Evolutionary conservation across 352 stramenopile genomes (phyloP).

Genomic region (Phytophthora melonis): DNA sequence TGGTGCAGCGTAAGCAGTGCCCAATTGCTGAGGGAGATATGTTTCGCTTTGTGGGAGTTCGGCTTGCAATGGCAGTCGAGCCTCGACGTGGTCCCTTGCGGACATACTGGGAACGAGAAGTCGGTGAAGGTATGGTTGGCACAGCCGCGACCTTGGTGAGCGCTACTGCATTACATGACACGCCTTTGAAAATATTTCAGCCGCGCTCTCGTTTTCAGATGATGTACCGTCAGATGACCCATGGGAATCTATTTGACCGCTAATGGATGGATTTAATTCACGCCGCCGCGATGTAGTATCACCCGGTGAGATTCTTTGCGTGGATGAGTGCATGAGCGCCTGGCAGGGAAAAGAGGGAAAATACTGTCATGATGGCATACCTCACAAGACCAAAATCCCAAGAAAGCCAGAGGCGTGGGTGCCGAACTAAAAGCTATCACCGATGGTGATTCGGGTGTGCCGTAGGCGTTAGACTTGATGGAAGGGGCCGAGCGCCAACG

Average conservation of each 20-base stretch:
- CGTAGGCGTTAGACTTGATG: not conserved
- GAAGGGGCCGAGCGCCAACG: not conserved
- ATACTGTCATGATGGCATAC: constrained; percentile 13
- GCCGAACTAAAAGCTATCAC: constrained; percentile 8
- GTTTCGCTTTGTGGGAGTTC: too few species aligned
- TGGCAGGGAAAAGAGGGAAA: constrained; percentile 10
- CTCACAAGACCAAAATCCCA: constrained; percentile 12
- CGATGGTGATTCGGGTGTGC: constrained; percentile 10
- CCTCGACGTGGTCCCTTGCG: constrained; percentile 1
- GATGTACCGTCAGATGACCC: constrained; percentile 2
- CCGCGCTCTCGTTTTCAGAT: not conserved
- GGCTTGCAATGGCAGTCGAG: too few species aligned
- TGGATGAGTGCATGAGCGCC: constrained; percentile 13
- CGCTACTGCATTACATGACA: constrained; percentile 6
- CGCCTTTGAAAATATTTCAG: constrained; percentile 7
- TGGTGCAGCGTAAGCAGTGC: too few species aligned
- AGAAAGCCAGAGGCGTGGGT: constrained; percentile 7
- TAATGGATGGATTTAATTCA: constrained; percentile 3
- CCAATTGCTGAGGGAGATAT: too few species aligned
- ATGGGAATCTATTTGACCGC: constrained; percentile 5
- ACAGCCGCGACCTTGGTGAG: constrained; percentile 2
- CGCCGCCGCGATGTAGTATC: constrained; percentile 4
- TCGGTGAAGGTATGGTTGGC: constrained; percentile 2
- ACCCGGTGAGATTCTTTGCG: constrained; percentile 11
- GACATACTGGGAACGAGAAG: not conserved